phyloP scores from a whole-genome alignment of 2,329 filamentous ascomycete species.

The Cryphonectria nitschkei region DNA sequence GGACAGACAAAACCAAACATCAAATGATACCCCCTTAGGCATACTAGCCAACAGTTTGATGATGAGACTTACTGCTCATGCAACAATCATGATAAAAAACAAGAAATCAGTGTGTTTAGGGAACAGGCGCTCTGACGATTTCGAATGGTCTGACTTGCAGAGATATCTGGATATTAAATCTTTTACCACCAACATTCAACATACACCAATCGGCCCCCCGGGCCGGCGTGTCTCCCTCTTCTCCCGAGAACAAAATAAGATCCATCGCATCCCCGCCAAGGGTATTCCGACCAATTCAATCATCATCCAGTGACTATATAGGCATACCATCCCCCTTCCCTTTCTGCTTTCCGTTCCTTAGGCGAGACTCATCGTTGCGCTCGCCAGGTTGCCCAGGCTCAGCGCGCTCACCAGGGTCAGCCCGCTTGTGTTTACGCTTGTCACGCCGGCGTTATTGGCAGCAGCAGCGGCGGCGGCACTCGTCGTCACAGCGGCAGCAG shows the following conservation, averaged over 20 bases:
- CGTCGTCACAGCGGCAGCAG: conserved; percentile 12
- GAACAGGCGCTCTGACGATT: not conserved
- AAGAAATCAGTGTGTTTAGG: not conserved
- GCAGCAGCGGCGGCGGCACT: conserved; percentile 25
- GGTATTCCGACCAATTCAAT: not conserved
- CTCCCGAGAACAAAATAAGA: conserved; percentile 8
- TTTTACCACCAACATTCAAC: conserved; percentile 5
- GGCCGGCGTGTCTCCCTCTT: not conserved
- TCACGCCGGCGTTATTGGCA: conserved; percentile 31
- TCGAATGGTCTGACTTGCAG: not conserved
- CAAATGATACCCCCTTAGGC: conserved; percentile 22
- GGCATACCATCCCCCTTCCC: not conserved
- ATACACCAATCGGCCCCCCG: not conserved
- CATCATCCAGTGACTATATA: not conserved
- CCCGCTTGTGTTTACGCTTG: conserved; percentile 45
- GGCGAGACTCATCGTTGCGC: conserved; percentile 32
- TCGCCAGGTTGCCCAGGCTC: conserved; percentile 47
- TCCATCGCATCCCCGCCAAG: not conserved
- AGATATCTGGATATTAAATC: conserved; percentile 15
- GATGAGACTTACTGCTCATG: not conserved
- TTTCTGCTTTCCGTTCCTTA: not conserved
- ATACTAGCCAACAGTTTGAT: not conserved
- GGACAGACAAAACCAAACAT: conserved; percentile 17
- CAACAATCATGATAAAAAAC: not conserved
- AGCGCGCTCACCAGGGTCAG: conserved; percentile 48